Evolutionary conservation across 352 stramenopile genomes (phyloP).

Genomic region (Pythium dissotocum): DNA sequence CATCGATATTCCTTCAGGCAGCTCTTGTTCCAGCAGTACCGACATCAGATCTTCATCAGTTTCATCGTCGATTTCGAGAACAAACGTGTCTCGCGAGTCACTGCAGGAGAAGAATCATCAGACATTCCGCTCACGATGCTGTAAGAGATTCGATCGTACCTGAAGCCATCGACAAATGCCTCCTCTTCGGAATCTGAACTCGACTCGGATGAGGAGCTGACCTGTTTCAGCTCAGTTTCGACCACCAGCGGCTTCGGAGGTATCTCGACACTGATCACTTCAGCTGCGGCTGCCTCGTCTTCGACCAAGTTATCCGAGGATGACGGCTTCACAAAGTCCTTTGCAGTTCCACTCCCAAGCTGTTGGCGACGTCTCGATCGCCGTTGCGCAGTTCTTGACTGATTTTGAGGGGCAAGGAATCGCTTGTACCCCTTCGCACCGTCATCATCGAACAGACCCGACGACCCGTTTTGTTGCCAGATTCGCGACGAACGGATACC

Average conservation of each 20-base stretch:
- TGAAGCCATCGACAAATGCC: conserved; percentile 67
- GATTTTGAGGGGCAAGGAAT: conserved; percentile 34
- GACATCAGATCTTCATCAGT: conserved; percentile 93
- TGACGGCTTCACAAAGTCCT: conserved; percentile 29
- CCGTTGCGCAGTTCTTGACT: conserved; percentile 34
- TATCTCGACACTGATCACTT: not conserved
- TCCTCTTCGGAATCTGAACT: conserved; percentile 87
- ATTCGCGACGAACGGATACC: conserved; percentile 28
- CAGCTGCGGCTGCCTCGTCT: conserved; percentile 14
- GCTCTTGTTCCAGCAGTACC: conserved; percentile 85
- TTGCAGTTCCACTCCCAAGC: conserved; percentile 11
- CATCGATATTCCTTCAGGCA: conserved; percentile 86
- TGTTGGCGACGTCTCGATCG: conserved; percentile 41
- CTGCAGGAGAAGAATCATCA: conserved; percentile 25
- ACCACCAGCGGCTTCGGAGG: not conserved
- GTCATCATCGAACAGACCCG: conserved; percentile 46
- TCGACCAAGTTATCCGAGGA: conserved; percentile 30
- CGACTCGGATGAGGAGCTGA: conserved; percentile 75
- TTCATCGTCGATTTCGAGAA: conserved; percentile 92
- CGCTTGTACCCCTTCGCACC: conserved; percentile 40
- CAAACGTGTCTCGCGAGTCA: conserved; percentile 86
- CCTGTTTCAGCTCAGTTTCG: conserved; percentile 56
- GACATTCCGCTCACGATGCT: not conserved
- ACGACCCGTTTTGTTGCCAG: conserved; percentile 19
- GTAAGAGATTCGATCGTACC: conserved; percentile 17